Evolutionary conservation across 1,284 basidiomycete genomes (phyloP).

Genomic region (Ceratorhiza oryzae-sativae): DNA sequence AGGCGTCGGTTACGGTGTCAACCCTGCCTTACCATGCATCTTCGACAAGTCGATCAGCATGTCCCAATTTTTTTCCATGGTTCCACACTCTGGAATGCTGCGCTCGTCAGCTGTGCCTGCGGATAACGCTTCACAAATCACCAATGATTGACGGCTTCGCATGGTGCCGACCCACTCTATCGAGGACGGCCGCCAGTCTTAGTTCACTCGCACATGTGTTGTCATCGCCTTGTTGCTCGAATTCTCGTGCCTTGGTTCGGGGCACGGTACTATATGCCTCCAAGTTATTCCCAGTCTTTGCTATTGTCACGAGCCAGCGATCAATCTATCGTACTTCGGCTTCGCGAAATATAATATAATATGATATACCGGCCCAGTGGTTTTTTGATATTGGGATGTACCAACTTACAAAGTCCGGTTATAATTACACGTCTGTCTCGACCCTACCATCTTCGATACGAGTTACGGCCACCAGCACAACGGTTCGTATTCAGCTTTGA

Average conservation of each 20-base stretch:
- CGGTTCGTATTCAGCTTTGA: neutral
- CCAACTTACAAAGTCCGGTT: no score
- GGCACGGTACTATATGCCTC: neutral
- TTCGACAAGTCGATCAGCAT: neutral
- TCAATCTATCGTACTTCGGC: neutral
- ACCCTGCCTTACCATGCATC: constrained; percentile 1
- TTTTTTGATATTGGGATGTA: no score
- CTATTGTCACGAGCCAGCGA: no score
- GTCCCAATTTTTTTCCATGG: neutral
- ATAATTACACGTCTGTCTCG: no score
- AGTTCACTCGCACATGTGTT: neutral
- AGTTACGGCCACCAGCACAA: neutral
- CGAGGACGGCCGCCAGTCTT: neutral
- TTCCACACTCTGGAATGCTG: neutral
- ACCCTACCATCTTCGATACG: no score
- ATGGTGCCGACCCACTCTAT: neutral
- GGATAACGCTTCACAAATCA: neutral
- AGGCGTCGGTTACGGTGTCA: neutral
- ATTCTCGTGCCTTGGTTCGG: neutral
- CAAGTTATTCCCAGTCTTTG: no score
- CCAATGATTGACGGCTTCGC: constrained; percentile 3
- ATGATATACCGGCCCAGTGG: neutral
- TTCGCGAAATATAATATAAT: neutral
- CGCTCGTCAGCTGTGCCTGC: constrained; percentile 1
- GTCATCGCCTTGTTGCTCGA: neutral